Evolutionary conservation across 805 yeast species (phyloP).

Genomic region (Metschnikowia henanensis): DNA sequence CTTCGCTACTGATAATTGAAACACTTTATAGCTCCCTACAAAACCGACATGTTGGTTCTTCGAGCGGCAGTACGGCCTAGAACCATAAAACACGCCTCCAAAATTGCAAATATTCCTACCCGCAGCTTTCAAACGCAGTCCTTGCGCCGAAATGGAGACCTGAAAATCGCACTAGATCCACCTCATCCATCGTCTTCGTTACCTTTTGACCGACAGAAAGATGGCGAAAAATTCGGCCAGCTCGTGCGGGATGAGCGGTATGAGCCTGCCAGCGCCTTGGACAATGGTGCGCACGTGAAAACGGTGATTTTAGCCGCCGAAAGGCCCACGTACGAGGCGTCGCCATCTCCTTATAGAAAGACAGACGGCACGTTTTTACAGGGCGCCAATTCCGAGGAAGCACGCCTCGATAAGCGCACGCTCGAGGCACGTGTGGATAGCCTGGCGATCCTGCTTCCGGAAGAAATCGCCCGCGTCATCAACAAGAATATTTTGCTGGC

Average conservation of each 20-base stretch:
- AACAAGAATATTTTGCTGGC: slow-evolving; percentile 60
- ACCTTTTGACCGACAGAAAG: slow-evolving; percentile 5
- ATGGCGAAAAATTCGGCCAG: slow-evolving; percentile 7
- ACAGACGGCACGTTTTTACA: slow-evolving; percentile 40
- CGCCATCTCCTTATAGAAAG: slow-evolving; percentile 36
- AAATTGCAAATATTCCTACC: no score
- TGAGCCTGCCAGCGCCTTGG: slow-evolving; percentile 10
- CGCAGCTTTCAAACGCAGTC: no score
- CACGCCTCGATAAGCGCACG: slow-evolving; percentile 60
- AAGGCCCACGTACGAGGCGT: slow-evolving; percentile 7
- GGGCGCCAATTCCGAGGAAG: slow-evolving; percentile 48
- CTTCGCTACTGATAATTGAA: no score
- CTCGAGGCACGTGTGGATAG: slow-evolving; percentile 54
- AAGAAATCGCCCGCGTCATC: slow-evolving; percentile 54
- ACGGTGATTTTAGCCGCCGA: slow-evolving; percentile 3
- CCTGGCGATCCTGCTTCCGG: slow-evolving; percentile 55
- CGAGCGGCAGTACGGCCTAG: no score
- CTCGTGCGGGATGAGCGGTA: slow-evolving; percentile 18
- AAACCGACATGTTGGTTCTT: no score
- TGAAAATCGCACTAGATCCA: not conserved
- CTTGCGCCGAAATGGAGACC: no score
- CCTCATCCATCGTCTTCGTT: slow-evolving; percentile 1
- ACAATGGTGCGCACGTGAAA: slow-evolving; percentile 4
- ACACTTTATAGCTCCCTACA: no score
- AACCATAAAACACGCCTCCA: no score